Evolutionary conservation across 768 basidiomycete genomes (phyloP).

Genomic region (Tulasnella sp.): DNA sequence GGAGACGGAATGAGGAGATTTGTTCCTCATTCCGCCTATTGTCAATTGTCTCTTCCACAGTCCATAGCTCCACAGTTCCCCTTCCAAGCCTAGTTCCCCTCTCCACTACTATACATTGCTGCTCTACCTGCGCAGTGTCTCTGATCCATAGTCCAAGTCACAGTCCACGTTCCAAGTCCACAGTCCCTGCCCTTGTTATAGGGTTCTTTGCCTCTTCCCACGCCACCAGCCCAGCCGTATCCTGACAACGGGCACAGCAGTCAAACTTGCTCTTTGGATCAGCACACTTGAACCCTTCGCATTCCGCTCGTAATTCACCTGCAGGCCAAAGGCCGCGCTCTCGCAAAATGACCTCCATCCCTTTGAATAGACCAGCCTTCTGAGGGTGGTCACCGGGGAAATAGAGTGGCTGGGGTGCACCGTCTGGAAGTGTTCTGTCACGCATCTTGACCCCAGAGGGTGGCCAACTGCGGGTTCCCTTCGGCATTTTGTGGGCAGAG

Average conservation of each 20-base stretch:
- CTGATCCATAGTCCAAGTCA: no score
- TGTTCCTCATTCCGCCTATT: no score
- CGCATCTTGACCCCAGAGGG: slow-evolving; percentile 24
- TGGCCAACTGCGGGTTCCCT: slow-evolving; percentile 13
- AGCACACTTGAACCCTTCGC: slow-evolving; percentile 18
- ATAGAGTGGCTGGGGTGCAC: slow-evolving; percentile 25
- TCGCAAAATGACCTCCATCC: slow-evolving; percentile 26
- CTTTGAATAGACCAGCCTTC: slow-evolving; percentile 29
- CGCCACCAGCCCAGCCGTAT: no score
- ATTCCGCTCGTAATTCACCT: slow-evolving; percentile 12
- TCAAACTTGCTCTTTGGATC: slow-evolving; percentile 24
- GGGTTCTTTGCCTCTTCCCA: no score
- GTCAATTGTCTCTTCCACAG: no score
- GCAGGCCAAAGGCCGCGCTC: slow-evolving; percentile 16
- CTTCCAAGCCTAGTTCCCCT: no score
- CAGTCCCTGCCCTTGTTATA: no score
- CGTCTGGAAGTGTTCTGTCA: slow-evolving; percentile 18
- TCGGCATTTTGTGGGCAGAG: slow-evolving; percentile 29
- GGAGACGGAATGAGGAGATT: no score
- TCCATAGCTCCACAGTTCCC: no score
- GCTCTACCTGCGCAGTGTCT: no score
- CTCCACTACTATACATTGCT: no score
- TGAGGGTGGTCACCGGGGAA: slow-evolving; percentile 24
- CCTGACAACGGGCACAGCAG: slow-evolving; percentile 31
- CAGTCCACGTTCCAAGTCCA: no score